Conservation (phyloP, 108 stramenopile species). For the Nitzschia palea region DNA sequence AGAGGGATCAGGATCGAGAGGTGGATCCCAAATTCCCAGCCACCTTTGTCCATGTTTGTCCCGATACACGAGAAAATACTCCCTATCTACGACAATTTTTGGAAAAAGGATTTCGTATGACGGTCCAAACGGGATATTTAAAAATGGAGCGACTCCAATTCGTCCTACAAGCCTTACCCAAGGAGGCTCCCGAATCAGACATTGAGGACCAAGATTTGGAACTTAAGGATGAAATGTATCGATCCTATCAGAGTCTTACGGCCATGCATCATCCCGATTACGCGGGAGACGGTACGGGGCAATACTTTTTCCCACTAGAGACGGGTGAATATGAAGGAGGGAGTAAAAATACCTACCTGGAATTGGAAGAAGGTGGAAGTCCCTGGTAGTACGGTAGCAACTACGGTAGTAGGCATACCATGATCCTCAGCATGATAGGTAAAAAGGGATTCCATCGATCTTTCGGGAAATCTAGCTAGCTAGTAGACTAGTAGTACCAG, state of each 20-base stretch:
- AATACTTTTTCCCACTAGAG: slow-evolving; percentile 48
- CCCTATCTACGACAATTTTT: slow-evolving; percentile 36
- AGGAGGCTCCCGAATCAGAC: slow-evolving; percentile 18
- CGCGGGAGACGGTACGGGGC: slow-evolving; percentile 41
- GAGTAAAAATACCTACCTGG: slow-evolving; percentile 20
- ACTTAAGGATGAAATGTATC: slow-evolving; percentile 26
- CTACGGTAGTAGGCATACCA: no score
- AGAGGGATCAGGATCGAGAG: slow-evolving; percentile 2
- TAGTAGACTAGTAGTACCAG: no score
- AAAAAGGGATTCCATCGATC: no score
- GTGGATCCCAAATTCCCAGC: slow-evolving; percentile 22
- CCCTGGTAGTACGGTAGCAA: no score
- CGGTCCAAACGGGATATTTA: slow-evolving; percentile 26
- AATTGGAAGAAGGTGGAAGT: slow-evolving; percentile 23
- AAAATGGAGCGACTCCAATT: slow-evolving; percentile 37
- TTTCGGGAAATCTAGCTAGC: no score
- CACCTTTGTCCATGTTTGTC: slow-evolving; percentile 40
- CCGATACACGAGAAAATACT: slow-evolving; percentile 27
- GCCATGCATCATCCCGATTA: slow-evolving; percentile 49
- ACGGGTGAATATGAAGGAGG: slow-evolving; percentile 37
- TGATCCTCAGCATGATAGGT: no score
- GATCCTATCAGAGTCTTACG: slow-evolving; percentile 25
- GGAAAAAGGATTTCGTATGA: slow-evolving; percentile 41
- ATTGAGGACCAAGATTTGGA: slow-evolving; percentile 41
- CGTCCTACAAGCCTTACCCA: slow-evolving; percentile 25